Percentiles rank a stretch among this genome's conserved stretches.
These are phyloP conservation scores for Penicillium parvum DNA, from an alignment of 495 filamentous ascomycete species.

Conservation along the genomic window DNA sequence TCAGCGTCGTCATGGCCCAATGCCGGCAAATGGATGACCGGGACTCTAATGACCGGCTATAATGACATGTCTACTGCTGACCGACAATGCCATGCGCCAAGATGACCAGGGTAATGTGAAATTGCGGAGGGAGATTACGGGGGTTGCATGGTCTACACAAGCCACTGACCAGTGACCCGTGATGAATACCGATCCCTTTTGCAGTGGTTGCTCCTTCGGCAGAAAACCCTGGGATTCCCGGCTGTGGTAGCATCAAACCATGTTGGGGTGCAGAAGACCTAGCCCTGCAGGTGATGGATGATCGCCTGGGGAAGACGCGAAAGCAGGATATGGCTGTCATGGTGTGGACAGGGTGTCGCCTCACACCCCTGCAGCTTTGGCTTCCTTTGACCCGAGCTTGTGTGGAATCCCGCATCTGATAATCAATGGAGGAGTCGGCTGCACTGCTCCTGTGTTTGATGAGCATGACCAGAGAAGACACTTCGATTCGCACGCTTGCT, in stretches of 20 bases:
- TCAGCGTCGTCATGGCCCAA: slow-evolving; percentile 2
- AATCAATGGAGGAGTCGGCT: too few relatives aligned
- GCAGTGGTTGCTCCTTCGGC: too few relatives aligned
- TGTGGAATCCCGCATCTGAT: too few relatives aligned
- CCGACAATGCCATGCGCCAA: slow-evolving; percentile 18
- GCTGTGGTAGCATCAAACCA: not conserved
- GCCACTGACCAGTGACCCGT: slow-evolving; percentile 13
- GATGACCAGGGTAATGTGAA: slow-evolving; percentile 12
- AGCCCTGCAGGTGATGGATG: slow-evolving; percentile 16
- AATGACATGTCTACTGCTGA: slow-evolving; percentile 2
- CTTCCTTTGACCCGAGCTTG: not conserved
- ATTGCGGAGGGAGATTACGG: slow-evolving; percentile 13
- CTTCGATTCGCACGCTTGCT: too few relatives aligned
- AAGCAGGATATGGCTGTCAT: not conserved
- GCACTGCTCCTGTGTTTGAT: too few relatives aligned
- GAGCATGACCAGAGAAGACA: too few relatives aligned
- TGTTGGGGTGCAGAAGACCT: not conserved
- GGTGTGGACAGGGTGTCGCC: not conserved
- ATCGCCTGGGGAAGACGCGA: slow-evolving; percentile 12
- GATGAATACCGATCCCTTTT: too few relatives aligned
- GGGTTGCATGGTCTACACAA: slow-evolving; percentile 8
- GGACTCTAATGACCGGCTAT: not conserved
- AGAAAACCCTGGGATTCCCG: too few relatives aligned
- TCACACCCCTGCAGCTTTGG: not conserved
- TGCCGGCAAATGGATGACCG: slow-evolving; percentile 12